A percentile compares a stretch with the other conserved stretches of the same genome.
These are phyloP conservation scores for Gaertneriomyces semiglobifer DNA, from an alignment of 192 early-diverging fungal genomes.

Conservation along the genomic window DNA sequence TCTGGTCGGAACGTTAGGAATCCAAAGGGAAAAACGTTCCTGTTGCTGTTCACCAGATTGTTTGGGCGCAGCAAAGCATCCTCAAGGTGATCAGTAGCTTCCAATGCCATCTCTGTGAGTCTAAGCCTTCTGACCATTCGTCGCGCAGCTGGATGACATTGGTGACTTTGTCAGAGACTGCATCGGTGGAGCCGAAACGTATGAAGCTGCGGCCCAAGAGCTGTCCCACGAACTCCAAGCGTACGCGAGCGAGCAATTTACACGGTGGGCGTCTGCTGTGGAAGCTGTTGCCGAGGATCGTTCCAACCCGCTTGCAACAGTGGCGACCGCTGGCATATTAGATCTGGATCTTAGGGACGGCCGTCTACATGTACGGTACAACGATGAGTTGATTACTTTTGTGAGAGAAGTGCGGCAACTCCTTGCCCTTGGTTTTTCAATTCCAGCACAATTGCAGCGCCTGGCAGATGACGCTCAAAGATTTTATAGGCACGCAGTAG, in stretches of 20 bases:
- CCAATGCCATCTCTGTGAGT: neutral
- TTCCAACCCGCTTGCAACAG: conserved; percentile 11
- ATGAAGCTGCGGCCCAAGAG: conserved; percentile 24
- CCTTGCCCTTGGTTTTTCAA: conserved; percentile 48
- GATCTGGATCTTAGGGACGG: conserved; percentile 49
- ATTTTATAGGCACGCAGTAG: conserved; percentile 51
- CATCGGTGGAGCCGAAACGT: conserved; percentile 29
- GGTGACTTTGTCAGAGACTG: conserved; percentile 30
- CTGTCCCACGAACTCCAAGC: conserved; percentile 36
- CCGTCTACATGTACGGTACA: conserved; percentile 49
- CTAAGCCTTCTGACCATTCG: neutral
- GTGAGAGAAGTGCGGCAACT: conserved; percentile 50
- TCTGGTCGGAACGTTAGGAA: neutral
- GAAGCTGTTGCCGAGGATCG: conserved; percentile 33
- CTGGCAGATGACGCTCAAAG: conserved; percentile 41
- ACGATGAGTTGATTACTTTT: conserved; percentile 44
- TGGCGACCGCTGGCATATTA: conserved; percentile 42
- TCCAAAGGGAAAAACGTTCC: conserved; percentile 25
- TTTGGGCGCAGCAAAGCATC: conserved; percentile 43
- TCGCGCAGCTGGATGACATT: conserved; percentile 40
- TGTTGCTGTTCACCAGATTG: conserved; percentile 26
- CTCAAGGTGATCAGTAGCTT: conserved; percentile 32
- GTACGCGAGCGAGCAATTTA: conserved; percentile 48
- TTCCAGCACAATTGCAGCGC: conserved; percentile 45
- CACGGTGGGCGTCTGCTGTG: conserved; percentile 36